Evolutionary conservation across 78 protist species (phyloP).

Genomic region (Dictyostelium capitatum): DNA sequence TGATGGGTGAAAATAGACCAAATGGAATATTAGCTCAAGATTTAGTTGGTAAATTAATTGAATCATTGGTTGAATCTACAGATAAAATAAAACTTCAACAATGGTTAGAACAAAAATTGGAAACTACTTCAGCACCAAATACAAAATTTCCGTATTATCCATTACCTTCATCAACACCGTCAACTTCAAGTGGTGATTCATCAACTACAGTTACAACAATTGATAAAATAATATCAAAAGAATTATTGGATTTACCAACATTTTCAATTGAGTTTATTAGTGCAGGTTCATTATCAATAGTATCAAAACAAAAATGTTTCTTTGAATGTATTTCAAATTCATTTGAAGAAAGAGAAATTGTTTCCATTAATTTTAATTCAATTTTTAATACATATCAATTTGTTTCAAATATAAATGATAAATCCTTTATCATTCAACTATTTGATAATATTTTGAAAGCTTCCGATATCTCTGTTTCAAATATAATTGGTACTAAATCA

Average conservation of each 20-base stretch:
- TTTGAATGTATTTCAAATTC: conserved; percentile 36
- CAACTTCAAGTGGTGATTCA: neutral
- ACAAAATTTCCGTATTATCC: conserved; percentile 36
- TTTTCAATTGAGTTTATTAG: conserved; percentile 51
- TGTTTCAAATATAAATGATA: conserved; percentile 62
- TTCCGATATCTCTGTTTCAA: conserved; percentile 46
- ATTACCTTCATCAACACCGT: neutral
- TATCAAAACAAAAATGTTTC: conserved; percentile 63
- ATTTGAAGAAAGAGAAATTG: conserved; percentile 73
- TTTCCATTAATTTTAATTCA: conserved; percentile 61
- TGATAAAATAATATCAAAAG: neutral
- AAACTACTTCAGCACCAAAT: conserved; percentile 17
- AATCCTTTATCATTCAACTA: conserved; percentile 1
- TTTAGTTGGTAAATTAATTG: conserved; percentile 42
- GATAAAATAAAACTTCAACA: conserved; percentile 45
- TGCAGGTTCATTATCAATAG: conserved; percentile 8
- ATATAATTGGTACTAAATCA: neutral
- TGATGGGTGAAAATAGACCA: conserved; percentile 12
- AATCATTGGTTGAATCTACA: conserved; percentile 16
- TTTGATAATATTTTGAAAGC: conserved; percentile 67
- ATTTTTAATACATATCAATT: conserved; percentile 61
- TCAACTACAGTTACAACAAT: neutral
- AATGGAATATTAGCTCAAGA: conserved; percentile 24
- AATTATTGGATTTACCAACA: conserved; percentile 57
- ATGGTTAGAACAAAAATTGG: conserved; percentile 45